Percentiles rank a stretch among this genome's conserved stretches.
Conservation (phyloP, 2,329 filamentous ascomycete species). For the Cladosporium sp. region DNA sequence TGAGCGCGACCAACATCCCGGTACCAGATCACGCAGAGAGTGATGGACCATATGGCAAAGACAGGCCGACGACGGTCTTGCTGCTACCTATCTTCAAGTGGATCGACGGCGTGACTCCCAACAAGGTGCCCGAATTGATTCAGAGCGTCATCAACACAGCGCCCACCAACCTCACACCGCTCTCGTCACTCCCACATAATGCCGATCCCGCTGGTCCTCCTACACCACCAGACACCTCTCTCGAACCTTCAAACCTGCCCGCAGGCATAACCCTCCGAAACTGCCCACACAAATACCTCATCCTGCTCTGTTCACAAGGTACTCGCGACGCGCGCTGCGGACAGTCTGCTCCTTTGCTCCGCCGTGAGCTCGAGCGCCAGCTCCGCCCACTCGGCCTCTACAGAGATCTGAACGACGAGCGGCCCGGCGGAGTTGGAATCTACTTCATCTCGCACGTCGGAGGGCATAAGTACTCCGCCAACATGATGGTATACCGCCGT, state of each 20-base stretch:
- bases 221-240: slow-evolving; percentile 10
- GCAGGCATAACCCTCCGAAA: slow-evolving; percentile 53
- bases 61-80: slow-evolving; percentile 70
- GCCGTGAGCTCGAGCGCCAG: slow-evolving; percentile 83
- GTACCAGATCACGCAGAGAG: slow-evolving; percentile 63
- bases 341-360: slow-evolving; percentile 85
- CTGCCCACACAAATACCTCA: slow-evolving; percentile 78
- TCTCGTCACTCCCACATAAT: slow-evolving; percentile 31
- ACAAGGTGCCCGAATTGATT: slow-evolving; percentile 68
- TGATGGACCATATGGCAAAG: slow-evolving; percentile 47
- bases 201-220: slow-evolving; percentile 14
- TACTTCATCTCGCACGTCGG: slow-evolving; percentile 97
- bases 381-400: slow-evolving; percentile 78
- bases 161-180: slow-evolving; percentile 69
- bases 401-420: slow-evolving; percentile 80
- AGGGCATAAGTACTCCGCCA: slow-evolving; percentile 93
- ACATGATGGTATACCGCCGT: slow-evolving; percentile 84
- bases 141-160: slow-evolving; percentile 63
- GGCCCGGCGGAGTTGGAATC: slow-evolving; percentile 87
- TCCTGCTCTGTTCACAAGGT: slow-evolving; percentile 89
- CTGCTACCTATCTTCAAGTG: slow-evolving; percentile 81
- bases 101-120: slow-evolving; percentile 77
- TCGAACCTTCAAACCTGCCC: slow-evolving; percentile 23
- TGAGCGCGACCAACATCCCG: slow-evolving; percentile 88
- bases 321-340: slow-evolving; percentile 95